phyloP scores from a whole-genome alignment of 192 early-diverging fungal species.

The Mortierella alpina region DNA sequence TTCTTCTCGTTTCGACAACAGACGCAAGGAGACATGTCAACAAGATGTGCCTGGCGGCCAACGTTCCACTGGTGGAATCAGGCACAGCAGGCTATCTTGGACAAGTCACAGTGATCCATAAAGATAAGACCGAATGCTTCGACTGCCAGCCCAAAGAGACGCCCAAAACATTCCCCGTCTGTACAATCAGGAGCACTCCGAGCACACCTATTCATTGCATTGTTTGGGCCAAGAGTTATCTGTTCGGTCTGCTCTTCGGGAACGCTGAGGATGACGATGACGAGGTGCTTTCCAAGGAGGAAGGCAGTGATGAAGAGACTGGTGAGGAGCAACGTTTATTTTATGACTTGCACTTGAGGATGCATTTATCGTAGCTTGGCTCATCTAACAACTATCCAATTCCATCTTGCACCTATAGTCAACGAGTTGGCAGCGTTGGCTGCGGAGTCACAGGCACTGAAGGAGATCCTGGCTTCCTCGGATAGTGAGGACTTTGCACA shows the following conservation, averaged over 20 bases:
- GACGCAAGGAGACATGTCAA: slow-evolving; percentile 96
- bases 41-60: slow-evolving; percentile 91
- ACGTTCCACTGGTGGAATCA: slow-evolving; percentile 94
- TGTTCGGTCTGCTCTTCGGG: slow-evolving; percentile 89
- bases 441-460: slow-evolving; percentile 78
- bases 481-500: slow-evolving; percentile 69
- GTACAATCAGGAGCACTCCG: slow-evolving; percentile 97
- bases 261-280: slow-evolving; percentile 68
- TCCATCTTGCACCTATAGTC: slow-evolving; percentile 45
- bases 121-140: slow-evolving; percentile 87
- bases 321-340: slow-evolving; percentile 17
- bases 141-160: slow-evolving; percentile 91
- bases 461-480: slow-evolving; percentile 70
- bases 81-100: slow-evolving; percentile 96
- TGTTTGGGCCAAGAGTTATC: slow-evolving; percentile 98
- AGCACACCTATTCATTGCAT: slow-evolving; percentile 96
- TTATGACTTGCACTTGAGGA: background rate
- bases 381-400: background rate
- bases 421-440: slow-evolving; percentile 82
- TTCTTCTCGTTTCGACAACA: slow-evolving; percentile 24
- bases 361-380: background rate
- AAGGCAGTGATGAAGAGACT: slow-evolving; percentile 64
- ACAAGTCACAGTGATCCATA: slow-evolving; percentile 89
- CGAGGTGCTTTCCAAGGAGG: slow-evolving; percentile 50
- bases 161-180: slow-evolving; percentile 92